Evolutionary conservation across 2,329 filamentous ascomycete genomes (phyloP).

Genomic region (Malbranchea zuffiana): DNA sequence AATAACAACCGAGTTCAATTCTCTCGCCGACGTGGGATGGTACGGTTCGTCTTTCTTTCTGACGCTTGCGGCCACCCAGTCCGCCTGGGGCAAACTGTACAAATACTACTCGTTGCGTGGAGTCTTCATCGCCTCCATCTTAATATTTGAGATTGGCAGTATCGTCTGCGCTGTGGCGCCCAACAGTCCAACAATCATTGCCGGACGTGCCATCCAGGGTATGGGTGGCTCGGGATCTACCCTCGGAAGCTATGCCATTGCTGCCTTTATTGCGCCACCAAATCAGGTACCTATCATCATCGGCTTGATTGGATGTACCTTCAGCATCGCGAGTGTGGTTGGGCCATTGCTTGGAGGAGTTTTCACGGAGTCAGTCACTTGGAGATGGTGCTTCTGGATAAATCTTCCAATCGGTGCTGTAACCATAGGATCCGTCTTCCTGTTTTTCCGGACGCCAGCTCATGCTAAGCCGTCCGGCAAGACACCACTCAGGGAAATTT

Average conservation of each 20-base stretch:
- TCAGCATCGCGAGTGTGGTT: slow-evolving; percentile 21
- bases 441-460: slow-evolving; percentile 17
- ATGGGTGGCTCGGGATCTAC: slow-evolving; percentile 29
- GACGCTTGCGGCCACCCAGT: slow-evolving; percentile 31
- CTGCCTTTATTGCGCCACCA: slow-evolving; percentile 33
- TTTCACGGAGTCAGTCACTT: slow-evolving; percentile 33
- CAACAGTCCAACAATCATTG: slow-evolving; percentile 28
- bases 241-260: slow-evolving; percentile 32
- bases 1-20: slow-evolving; percentile 39
- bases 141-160: slow-evolving; percentile 34
- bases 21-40: slow-evolving; percentile 38
- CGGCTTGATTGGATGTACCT: slow-evolving; percentile 33
- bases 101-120: slow-evolving; percentile 34
- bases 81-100: slow-evolving; percentile 35
- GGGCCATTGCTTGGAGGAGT: slow-evolving; percentile 27
- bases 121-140: slow-evolving; percentile 29
- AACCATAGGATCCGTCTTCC: slow-evolving; percentile 17
- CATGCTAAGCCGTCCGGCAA: slow-evolving; percentile 12
- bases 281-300: slow-evolving; percentile 26
- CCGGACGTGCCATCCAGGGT: slow-evolving; percentile 33
- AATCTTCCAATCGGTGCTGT: slow-evolving; percentile 27
- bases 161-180: slow-evolving; percentile 29
- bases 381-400: slow-evolving; percentile 37
- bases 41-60: slow-evolving; percentile 37
- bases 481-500: slow-evolving; percentile 17